Conservation (phyloP, 148 eudicot genomes). For the Mesembryanthemum crystallinum region DNA sequence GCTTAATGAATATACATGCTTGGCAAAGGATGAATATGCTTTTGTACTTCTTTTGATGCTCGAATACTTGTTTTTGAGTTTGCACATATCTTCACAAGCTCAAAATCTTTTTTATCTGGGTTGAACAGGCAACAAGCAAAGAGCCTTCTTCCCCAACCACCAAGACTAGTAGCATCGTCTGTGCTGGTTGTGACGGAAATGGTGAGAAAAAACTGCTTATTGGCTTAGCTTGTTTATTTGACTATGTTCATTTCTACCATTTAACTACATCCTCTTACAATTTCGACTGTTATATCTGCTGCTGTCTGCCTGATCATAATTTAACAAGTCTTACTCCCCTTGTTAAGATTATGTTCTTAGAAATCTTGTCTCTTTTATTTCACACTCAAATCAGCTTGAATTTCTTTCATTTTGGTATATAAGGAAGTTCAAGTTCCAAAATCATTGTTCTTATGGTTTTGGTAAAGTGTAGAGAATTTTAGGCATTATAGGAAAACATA, state of each 20-base stretch:
- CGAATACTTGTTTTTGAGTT: background rate
- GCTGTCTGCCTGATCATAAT: background rate
- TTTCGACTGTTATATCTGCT: background rate
- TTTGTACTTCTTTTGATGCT: background rate
- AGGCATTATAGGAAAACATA: too few species aligned
- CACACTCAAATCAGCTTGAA: background rate
- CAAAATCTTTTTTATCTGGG: background rate
- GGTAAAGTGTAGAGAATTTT: too few species aligned
- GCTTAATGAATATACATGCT: background rate
- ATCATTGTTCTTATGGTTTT: too few species aligned
- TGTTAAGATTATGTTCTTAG: background rate
- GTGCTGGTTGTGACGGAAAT: constrained; percentile 57
- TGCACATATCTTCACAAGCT: background rate
- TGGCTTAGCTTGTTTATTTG: background rate
- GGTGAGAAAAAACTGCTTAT: constrained; percentile 30
- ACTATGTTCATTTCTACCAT: background rate
- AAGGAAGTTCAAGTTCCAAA: too few species aligned
- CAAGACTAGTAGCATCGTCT: constrained; percentile 44
- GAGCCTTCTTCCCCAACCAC: constrained; percentile 25
- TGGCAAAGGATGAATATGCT: background rate
- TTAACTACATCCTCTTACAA: background rate
- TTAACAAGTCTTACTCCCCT: too few species aligned
- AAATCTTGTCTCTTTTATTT: background rate
- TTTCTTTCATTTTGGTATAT: background rate
- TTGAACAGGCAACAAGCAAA: constrained; percentile 34